These are phyloP conservation scores for Penicillium longicatenatum DNA, from an alignment of 495 filamentous ascomycete genomes.

Conservation along the genomic window DNA sequence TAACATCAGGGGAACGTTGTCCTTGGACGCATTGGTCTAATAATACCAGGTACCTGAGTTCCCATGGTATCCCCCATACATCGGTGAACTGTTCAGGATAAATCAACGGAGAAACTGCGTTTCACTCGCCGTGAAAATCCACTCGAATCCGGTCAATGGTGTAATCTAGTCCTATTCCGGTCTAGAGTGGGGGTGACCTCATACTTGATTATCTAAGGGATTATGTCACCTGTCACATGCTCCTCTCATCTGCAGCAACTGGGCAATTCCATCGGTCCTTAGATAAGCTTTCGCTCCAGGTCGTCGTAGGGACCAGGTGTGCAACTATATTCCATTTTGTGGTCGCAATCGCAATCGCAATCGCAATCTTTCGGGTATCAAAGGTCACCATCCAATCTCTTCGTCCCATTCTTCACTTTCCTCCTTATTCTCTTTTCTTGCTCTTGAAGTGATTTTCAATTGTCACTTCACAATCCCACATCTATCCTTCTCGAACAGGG, in stretches of 20 bases:
- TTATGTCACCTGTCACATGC: background rate
- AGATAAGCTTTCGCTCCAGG: too few relatives aligned
- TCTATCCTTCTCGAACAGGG: background rate
- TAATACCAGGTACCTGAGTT: background rate
- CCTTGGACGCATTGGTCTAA: background rate
- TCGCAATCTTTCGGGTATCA: background rate
- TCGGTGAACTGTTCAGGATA: constrained; percentile 37
- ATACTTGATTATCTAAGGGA: background rate
- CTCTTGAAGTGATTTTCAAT: background rate
- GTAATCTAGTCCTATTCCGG: constrained; percentile 20
- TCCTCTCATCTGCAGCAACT: background rate
- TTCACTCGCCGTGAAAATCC: constrained; percentile 22
- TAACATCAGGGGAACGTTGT: background rate
- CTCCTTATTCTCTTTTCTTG: background rate
- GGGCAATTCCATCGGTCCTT: background rate
- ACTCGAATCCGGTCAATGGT: constrained; percentile 15
- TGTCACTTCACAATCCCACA: background rate
- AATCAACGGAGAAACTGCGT: constrained; percentile 28
- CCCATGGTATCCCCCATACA: constrained; percentile 15
- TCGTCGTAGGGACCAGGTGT: background rate
- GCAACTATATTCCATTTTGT: background rate
- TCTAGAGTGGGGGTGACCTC: constrained; percentile 30
- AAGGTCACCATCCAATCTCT: background rate
- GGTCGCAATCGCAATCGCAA: background rate
- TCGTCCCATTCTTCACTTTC: background rate